phyloP scores from a whole-genome alignment of 129 eudicot genomes.

The Flaveria sonorensis region DNA sequence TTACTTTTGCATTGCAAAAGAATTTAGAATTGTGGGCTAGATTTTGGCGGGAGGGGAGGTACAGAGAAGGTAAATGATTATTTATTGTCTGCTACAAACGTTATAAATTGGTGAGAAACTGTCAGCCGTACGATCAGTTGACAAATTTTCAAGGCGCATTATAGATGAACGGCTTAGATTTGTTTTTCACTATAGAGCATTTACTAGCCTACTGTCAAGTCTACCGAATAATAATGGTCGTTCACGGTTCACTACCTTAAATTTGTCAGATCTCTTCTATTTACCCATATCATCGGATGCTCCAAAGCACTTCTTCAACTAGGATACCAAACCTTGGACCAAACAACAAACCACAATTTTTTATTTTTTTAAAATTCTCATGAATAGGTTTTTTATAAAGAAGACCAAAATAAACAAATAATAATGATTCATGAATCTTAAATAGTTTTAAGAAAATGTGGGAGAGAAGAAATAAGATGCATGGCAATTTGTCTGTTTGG shows the following conservation, averaged over 20 bases:
- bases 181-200: conserved; percentile 12
- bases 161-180: conserved; percentile 23
- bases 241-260: conserved; percentile 31
- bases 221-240: conserved; percentile 30
- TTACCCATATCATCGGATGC: conserved; percentile 37
- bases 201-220: conserved; percentile 40
- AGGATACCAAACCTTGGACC: neutral
- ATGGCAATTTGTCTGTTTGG: too few species aligned
- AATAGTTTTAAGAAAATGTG: too few species aligned
- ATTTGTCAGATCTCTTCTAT: conserved; percentile 33
- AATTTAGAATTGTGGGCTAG: conserved; percentile 21
- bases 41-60: conserved; percentile 36
- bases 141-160: conserved; percentile 12
- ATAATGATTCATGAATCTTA: neutral
- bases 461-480: too few species aligned
- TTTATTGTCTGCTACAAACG: conserved; percentile 30
- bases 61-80: conserved; percentile 22
- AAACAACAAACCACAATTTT: conserved; percentile 5
- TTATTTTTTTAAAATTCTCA: neutral
- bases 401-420: neutral
- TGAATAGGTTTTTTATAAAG: neutral
- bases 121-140: conserved; percentile 28
- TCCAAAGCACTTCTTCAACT: conserved; percentile 11
- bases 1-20: neutral
- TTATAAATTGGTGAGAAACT: conserved; percentile 30